Base-by-base conservation (phyloP, 1,284 basidiomycete genomes). In the Irpex rosettiformis region DNA sequence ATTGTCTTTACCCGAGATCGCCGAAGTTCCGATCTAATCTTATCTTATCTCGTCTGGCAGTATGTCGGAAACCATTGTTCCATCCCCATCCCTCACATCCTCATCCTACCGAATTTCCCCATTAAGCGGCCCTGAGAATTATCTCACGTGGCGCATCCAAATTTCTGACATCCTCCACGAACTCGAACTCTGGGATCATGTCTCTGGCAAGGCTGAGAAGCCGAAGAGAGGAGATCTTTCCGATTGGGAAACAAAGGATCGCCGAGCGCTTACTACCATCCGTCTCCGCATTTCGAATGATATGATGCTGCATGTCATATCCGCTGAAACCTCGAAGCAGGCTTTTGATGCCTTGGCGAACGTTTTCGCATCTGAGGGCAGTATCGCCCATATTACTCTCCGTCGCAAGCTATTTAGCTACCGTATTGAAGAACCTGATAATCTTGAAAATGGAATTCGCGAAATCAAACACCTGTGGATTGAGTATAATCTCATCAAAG, bases 131-230 rank as follows among this genome's bases (percentile, higher is more conserved):
- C n/a, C n/a, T n/a, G n/a, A n/a, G n/a, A n/a, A 74, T 61, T 74
- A 66, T 52, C 28, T 57, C 10, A 58, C 67, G 45, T 75, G 72
- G 71, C 67, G 66, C 37, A 61, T 71, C 43, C 69, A 69, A 54
- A 70, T 75, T 61, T 53, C 58, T 6, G 67, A 73, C 56, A 69
- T 75, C 5, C 59, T 75, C 2, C 68, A 60, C 0, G 72, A 74
- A 30, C 53, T 62, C 2, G 64, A 63, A 7, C 62, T 70, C 3
- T 55, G 59, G 25, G 64, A 65, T 0, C 66, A 73, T 52, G 61
- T 64, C 40, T 58, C 58, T n/a, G 63, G 61, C 13, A 16, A 27
- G 2, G 51, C 3, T n/a, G 43, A 5, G 1, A 43, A 6, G 29
- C 48, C 57, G 21, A 47, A 43, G 18, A 29, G 2, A 29, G 13